A percentile compares a stretch with the other conserved stretches of the same genome.
Evolutionary conservation across 352 stramenopile species (phyloP).

Genomic region (Elongisporangium undulatum): DNA sequence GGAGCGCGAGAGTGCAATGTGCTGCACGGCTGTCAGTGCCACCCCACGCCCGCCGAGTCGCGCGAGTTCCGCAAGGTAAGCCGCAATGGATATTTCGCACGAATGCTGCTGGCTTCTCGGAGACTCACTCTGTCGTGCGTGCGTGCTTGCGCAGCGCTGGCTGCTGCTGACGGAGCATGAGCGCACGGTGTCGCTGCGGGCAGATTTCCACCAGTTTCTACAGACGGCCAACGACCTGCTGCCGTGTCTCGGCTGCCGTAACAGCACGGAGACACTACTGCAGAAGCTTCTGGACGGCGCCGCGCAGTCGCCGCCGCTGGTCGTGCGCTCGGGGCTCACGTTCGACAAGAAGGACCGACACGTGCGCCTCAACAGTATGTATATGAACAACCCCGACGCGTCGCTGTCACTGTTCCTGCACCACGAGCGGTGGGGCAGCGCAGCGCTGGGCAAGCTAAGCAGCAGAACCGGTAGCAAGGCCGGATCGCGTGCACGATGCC

Average conservation of each 20-base stretch:
- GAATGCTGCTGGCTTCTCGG: neutral
- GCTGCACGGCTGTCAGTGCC: constrained; percentile 42
- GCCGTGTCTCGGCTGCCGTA: constrained; percentile 75
- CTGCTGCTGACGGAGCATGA: constrained; percentile 73
- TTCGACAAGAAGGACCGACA: constrained; percentile 49
- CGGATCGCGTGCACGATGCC: constrained; percentile 52
- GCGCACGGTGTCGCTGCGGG: constrained; percentile 58
- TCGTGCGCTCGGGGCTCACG: constrained; percentile 44
- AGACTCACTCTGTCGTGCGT: neutral
- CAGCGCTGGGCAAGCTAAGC: constrained; percentile 45
- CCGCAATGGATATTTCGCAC: neutral
- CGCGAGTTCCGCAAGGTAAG: constrained; percentile 82
- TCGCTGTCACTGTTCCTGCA: constrained; percentile 74
- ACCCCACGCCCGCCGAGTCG: constrained; percentile 60
- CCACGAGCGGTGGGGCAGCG: constrained; percentile 63
- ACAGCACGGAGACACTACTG: constrained; percentile 69
- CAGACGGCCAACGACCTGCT: constrained; percentile 68
- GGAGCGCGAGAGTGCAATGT: neutral
- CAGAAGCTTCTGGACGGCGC: constrained; percentile 56
- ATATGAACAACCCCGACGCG: constrained; percentile 59
- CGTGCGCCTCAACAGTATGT: constrained; percentile 66
- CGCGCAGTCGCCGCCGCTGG: constrained; percentile 25
- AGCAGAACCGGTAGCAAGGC: constrained; percentile 14
- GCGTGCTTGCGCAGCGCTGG: constrained; percentile 50
- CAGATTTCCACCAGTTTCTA: constrained; percentile 63